Conservation (phyloP, 805 yeast species). For the Sungouiozyma intestinalis region DNA sequence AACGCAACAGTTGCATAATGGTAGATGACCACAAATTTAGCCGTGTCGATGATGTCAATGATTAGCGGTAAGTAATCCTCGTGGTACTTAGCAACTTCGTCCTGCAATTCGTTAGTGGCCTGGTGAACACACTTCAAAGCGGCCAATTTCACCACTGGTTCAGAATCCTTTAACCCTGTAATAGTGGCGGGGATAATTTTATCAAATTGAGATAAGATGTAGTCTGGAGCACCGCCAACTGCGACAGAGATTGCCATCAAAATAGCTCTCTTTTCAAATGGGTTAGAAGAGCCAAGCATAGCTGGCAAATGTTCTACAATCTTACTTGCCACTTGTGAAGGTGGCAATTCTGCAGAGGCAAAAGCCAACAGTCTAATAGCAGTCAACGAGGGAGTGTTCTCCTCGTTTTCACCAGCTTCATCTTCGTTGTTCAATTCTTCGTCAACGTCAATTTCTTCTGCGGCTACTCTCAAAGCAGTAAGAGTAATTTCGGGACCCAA, state of each 20-base stretch:
- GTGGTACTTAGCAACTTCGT: constrained; percentile 74
- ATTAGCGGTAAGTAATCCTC: constrained; percentile 75
- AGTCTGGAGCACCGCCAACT: constrained; percentile 92
- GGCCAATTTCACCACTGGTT: constrained; percentile 69
- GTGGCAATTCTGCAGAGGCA: constrained; percentile 79
- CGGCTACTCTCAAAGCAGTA: constrained; percentile 64
- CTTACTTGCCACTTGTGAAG: constrained; percentile 80
- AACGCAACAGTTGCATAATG: constrained; percentile 84
- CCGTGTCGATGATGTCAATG: constrained; percentile 76
- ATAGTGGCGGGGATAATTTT: constrained; percentile 64
- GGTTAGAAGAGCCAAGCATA: constrained; percentile 51
- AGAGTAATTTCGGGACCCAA: constrained; percentile 72
- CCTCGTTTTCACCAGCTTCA: constrained; percentile 91
- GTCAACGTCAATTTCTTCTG: constrained; percentile 73
- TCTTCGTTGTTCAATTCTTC: constrained; percentile 68
- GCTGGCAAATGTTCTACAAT: constrained; percentile 54
- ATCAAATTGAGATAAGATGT: constrained; percentile 61
- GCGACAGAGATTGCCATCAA: constrained; percentile 72
- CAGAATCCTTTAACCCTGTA: constrained; percentile 66
- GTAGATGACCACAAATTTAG: constrained; percentile 73
- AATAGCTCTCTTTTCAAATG: constrained; percentile 79
- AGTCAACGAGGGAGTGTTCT: constrained; percentile 63
- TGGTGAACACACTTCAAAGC: constrained; percentile 74
- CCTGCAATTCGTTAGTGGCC: constrained; percentile 77
- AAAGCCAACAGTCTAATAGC: constrained; percentile 73